These are phyloP conservation scores for Sordaria brevicollis DNA, from an alignment of 495 filamentous ascomycete genomes.

Conservation along the genomic window DNA sequence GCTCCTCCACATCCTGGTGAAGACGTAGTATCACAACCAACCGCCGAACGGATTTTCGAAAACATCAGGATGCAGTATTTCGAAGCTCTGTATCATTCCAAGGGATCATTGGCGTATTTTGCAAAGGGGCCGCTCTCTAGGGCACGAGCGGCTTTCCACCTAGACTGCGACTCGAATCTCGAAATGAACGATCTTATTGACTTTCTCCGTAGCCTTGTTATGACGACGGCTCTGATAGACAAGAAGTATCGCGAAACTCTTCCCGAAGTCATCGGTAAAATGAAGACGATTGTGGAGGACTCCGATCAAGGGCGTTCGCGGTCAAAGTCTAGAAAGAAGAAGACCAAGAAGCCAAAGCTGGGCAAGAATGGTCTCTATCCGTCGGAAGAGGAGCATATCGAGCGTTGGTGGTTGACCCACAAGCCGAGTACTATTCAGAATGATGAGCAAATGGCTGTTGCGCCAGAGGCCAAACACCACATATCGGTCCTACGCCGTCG, in stretches of 20 bases:
- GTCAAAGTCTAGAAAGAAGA: constrained; percentile 44
- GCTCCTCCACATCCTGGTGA: constrained; percentile 1
- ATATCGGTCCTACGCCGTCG: constrained; percentile 57
- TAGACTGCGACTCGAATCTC: constrained; percentile 41
- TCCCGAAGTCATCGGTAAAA: constrained; percentile 53
- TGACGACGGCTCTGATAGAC: constrained; percentile 68
- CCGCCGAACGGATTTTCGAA: constrained; percentile 53
- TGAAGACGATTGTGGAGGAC: constrained; percentile 43
- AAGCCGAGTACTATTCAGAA: constrained; percentile 24
- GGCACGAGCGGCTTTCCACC: constrained; percentile 65
- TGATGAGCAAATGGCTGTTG: constrained; percentile 24
- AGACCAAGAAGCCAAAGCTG: constrained; percentile 57
- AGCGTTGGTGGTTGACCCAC: constrained; percentile 65
- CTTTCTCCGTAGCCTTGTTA: constrained; percentile 60
- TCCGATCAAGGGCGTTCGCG: constrained; percentile 47
- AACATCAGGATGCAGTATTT: constrained; percentile 69
- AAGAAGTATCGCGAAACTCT: constrained; percentile 78
- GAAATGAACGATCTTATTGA: constrained; percentile 49
- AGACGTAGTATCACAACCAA: constrained; percentile 33
- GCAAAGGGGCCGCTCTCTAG: constrained; percentile 91
- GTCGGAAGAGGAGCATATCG: constrained; percentile 62
- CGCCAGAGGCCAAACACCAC: constrained; percentile 42
- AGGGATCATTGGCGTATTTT: constrained; percentile 92
- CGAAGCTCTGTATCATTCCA: constrained; percentile 83
- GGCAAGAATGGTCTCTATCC: constrained; percentile 71